Base-by-base conservation (phyloP, 441 rosid species). In the Croton laevigatus region DNA sequence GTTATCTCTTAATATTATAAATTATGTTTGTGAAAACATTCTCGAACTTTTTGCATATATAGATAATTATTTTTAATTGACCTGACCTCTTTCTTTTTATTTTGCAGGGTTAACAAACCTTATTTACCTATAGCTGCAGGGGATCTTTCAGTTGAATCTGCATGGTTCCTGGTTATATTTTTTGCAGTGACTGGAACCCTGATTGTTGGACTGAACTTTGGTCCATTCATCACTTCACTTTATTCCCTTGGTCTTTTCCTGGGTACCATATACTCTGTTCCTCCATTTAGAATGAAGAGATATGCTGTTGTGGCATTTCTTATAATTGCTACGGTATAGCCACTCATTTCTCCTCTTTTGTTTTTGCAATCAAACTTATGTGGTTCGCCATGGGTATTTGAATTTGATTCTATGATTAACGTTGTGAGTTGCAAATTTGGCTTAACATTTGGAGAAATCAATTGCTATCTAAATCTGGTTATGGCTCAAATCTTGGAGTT, bases 121-220 rank as follows among this genome's bases (percentile, higher is more conserved):
- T 94, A 94, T 80, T 83, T 94, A 80, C 98, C 97, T 73, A 90
- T 94, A 78, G 98, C 97, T 75, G 97, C 98, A 37, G 98, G 98
- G 73, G 98, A 94, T 82, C 97, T 94, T 49, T 91, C 97, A 27
- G 90, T 89, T 73, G 88, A 88, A 75, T 84, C 90, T 76, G 98
- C 98, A 57, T 94, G 98, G 97, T 71, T 84, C 54, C 70, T 94
- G 88, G 98, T 94, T 76, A 71, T 87, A 71, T 80, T 82, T 79
- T 94, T 94, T 81, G 92, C 91, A 49, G 83, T 87, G 75, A 67
- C 90, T 27, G 97, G 98, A 72, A 80, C 89, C 59, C 60, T 76
- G 73, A 86, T 89, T 71, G 98, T 91, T 20, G 94, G 86, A 66
- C 76, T 77, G 48, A 90, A 89, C 86, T 91, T 94, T 74, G 97